phyloP scores from a whole-genome alignment of 2,329 filamentous ascomycete genomes.

The Microdochium paspali region DNA sequence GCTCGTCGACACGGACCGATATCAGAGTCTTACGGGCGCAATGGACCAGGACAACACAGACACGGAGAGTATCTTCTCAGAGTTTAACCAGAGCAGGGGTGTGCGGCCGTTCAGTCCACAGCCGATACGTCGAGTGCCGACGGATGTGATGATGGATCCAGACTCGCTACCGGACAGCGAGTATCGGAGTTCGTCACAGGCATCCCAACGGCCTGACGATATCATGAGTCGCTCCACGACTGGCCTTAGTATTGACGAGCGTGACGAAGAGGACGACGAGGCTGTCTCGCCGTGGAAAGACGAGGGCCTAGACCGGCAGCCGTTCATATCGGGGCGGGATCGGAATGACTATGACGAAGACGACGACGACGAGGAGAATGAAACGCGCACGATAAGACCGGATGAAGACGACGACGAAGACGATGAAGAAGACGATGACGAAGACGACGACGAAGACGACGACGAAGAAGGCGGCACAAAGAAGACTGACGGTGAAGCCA shows the following conservation, averaged over 20 bases:
- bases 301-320: conserved; percentile 8
- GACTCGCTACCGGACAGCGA: conserved; percentile 15
- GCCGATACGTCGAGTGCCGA: conserved; percentile 23
- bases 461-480: background rate
- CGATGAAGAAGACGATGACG: background rate
- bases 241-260: background rate
- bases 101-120: conserved; percentile 53
- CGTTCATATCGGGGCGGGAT: conserved; percentile 1
- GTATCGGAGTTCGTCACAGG: conserved; percentile 3
- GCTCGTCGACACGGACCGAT: conserved; percentile 39
- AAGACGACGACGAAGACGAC: background rate
- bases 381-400: background rate
- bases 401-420: background rate
- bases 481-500: background rate
- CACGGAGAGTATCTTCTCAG: conserved; percentile 42
- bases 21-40: conserved; percentile 47
- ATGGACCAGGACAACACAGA: conserved; percentile 27
- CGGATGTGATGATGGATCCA: conserved; percentile 21
- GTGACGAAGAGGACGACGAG: background rate
- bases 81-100: conserved; percentile 43
- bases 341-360: conserved; percentile 3
- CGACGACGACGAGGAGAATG: background rate
- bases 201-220: background rate
- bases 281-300: conserved; percentile 11
- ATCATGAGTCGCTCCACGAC: background rate